Evolutionary conservation across 371 early-diverging fungal genomes (phyloP), one percentile per base, ranked within the genome.

Genomic region (Rhizopus microsporus): DNA sequence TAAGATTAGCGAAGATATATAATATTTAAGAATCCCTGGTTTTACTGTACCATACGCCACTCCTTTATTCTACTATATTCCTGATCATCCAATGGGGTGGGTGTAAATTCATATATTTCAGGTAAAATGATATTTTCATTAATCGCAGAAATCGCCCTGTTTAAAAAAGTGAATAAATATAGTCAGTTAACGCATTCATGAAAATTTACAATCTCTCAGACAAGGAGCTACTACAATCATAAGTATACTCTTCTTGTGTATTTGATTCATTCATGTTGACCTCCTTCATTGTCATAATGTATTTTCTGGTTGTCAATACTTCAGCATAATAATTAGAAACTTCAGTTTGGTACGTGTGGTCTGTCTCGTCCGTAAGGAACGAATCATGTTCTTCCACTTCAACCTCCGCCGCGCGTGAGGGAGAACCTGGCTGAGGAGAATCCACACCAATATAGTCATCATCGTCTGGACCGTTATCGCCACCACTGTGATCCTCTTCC

Each of bases 151-250:
- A n/a, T n/a, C n/a, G n/a, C n/a, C n/a, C n/a, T 0, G 0, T 30
- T 29, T 32, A 57, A 51, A 33, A 57, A 57, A 57, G 50, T 44
- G 15, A 57, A 42, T 44, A 47, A 57, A 43, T 5, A 50, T 57
- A 57, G 33, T 44, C 44, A 57, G 35, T 13, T 40, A 50, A 34
- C 32, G 15, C 50, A 50, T 17, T 44, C 23, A 57, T 32, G 37
- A 59, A 35, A 59, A 51, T 47, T 59, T 59, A 59, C 59, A 59
- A 43, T 59, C 59, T 51, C n/a, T 52, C 52, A 52, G 10, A 35
- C 43, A 51, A 57, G 9, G 59, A 52, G 37, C 39, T 59, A 37
- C 45, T 52, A 51, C 38, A 37, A 37, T 52, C 47, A 59, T 52
- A 32, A 48, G 37, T 49, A 50, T 45, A 16, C 51, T 45, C 29